Evolutionary conservation across 768 basidiomycete species (phyloP).

Genomic region (Dacryopinax primogenitus): DNA sequence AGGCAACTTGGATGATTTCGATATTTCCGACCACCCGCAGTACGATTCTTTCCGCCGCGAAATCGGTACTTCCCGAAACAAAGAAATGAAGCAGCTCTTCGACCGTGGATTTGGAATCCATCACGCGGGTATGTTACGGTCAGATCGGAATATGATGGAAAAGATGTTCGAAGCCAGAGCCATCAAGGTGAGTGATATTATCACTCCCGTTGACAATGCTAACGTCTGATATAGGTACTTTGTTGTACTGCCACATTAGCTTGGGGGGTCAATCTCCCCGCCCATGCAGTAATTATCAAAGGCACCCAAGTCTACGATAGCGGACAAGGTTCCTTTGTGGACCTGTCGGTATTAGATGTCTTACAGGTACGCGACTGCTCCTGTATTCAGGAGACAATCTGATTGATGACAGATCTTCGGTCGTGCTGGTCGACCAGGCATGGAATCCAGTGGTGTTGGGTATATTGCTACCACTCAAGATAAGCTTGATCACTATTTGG

Average conservation of each 20-base stretch:
- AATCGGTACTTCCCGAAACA: constrained; percentile 72
- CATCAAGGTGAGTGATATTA: constrained; percentile 55
- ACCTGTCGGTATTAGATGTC: constrained; percentile 88
- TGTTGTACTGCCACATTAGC: constrained; percentile 97
- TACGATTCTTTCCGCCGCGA: constrained; percentile 63
- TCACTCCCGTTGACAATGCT: not conserved
- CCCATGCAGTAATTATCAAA: constrained; percentile 97
- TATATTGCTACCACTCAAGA: constrained; percentile 94
- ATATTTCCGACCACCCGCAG: constrained; percentile 66
- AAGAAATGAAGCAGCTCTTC: constrained; percentile 92
- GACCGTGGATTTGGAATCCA: constrained; percentile 91
- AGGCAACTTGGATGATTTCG: constrained; percentile 63
- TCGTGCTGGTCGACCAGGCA: constrained; percentile 76
- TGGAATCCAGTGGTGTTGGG: constrained; percentile 88
- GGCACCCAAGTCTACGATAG: constrained; percentile 96
- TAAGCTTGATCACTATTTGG: constrained; percentile 80
- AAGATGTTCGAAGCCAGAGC: constrained; percentile 78
- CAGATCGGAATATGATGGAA: constrained; percentile 92
- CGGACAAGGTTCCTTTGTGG: constrained; percentile 75
- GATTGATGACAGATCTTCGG: constrained; percentile 64
- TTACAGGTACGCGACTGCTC: constrained; percentile 34
- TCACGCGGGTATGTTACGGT: constrained; percentile 94
- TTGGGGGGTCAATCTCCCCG: constrained; percentile 98
- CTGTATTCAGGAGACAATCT: not conserved
- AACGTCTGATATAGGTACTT: constrained; percentile 50